These are phyloP conservation scores for Larix sibirica DNA, from an alignment of 83 land plant genomes.

Conservation along the genomic window DNA sequence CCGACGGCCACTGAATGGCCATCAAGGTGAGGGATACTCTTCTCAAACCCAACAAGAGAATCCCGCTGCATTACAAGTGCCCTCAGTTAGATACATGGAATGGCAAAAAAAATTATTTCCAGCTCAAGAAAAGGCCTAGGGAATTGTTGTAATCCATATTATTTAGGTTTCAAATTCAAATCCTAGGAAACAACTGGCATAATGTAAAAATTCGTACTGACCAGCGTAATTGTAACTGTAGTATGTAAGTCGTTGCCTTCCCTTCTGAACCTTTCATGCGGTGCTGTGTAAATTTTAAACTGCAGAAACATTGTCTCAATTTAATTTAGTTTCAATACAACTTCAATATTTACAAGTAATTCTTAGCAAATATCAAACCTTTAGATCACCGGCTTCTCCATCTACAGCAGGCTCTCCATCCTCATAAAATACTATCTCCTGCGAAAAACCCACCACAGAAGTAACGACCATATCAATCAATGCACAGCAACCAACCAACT, in stretches of 20 bases:
- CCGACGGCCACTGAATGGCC: constrained; percentile 56
- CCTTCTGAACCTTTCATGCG: constrained; percentile 71
- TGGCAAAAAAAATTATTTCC: neutral
- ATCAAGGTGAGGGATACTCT: constrained; percentile 62
- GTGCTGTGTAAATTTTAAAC: constrained; percentile 72
- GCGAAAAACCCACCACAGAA: constrained; percentile 10
- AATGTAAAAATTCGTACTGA: constrained; percentile 17
- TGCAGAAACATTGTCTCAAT: constrained; percentile 22
- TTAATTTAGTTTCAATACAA: neutral
- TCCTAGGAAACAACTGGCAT: neutral
- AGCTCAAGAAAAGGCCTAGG: neutral
- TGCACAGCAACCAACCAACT: too few species aligned
- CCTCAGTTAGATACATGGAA: neutral
- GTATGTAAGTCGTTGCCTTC: constrained; percentile 77
- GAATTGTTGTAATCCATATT: neutral
- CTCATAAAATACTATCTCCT: constrained; percentile 93
- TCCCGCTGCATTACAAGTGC: constrained; percentile 38
- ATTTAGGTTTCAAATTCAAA: neutral
- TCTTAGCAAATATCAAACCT: constrained; percentile 37
- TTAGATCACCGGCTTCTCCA: constrained; percentile 94
- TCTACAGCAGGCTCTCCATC: constrained; percentile 95
- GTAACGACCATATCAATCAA: too few species aligned
- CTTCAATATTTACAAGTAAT: neutral
- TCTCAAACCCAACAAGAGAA: constrained; percentile 75
- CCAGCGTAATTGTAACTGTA: constrained; percentile 74